A percentile compares a stretch with the other conserved stretches of the same genome.
These are phyloP conservation scores for Stellera chamaejasme DNA, from an alignment of 345 rosid species.

Conservation along the genomic window DNA sequence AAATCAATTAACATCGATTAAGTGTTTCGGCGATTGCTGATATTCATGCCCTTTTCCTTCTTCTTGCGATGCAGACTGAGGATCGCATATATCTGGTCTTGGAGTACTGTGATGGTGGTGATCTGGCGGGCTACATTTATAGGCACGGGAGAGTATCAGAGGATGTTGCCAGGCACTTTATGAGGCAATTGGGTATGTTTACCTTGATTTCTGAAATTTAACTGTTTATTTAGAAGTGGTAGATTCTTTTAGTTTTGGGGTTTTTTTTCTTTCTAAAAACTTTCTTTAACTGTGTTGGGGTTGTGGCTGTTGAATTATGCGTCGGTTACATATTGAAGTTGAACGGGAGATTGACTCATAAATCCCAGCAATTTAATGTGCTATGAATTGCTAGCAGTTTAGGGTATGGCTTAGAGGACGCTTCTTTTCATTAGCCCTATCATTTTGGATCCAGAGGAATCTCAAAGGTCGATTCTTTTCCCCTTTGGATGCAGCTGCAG, in stretches of 20 bases:
- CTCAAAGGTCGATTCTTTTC: slow-evolving; percentile 5
- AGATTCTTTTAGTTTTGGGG: not conserved
- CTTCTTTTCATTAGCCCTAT: not conserved
- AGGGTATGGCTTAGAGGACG: not conserved
- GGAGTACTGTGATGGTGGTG: slow-evolving; percentile 90
- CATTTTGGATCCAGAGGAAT: not conserved
- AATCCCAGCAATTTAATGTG: not conserved
- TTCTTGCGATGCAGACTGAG: slow-evolving; percentile 30
- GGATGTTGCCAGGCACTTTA: slow-evolving; percentile 65
- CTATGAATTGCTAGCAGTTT: not conserved
- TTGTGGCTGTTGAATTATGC: not conserved
- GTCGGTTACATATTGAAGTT: no score
- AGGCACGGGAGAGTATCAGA: slow-evolving; percentile 58
- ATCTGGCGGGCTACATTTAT: slow-evolving; percentile 59
- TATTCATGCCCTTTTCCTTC: not conserved
- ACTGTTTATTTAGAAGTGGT: no score
- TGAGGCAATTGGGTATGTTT: slow-evolving; percentile 65
- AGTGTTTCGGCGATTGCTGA: not conserved
- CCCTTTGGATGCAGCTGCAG: slow-evolving; percentile 51
- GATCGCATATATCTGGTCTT: slow-evolving; percentile 60
- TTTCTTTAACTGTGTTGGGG: not conserved
- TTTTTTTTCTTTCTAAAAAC: not conserved
- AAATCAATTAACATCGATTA: not conserved
- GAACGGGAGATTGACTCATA: no score
- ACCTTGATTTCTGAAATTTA: not conserved